Evolutionary conservation across 164 flowering plant species (phyloP), one percentile per base, ranked within the genome.

Genomic region (Vitis rotundifolia): DNA sequence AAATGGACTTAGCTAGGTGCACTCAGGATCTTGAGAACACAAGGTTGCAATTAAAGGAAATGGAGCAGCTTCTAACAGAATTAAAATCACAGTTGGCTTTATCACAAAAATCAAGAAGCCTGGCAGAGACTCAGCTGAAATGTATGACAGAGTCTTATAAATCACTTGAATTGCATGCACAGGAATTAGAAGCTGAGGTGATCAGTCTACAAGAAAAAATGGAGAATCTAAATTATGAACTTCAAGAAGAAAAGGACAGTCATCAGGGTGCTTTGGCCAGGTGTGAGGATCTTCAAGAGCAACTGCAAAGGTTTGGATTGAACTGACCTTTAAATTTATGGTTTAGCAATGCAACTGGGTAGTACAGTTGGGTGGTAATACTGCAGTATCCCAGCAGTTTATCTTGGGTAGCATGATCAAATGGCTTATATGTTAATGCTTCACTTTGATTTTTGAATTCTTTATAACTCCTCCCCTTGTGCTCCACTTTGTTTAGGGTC

Each of bases 121-220:
- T 96, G 82, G 86, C 92, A 14, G 98, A 93, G 75, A 93, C 97
- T 28, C 99, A 96, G 84, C 90, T 96, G 52, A 96, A 91, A 80
- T 96, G 99, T 62, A 96, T 96, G 99, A 88, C 94, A 63, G 99
- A 93, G 76, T 91, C 99, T 49, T 96, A 93, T 71, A 90, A 86
- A 70, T 82, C 91, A 51, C 97, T 96, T 61, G 99, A 96, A 84
- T 77, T 63, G 11, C 89, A 88, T 61, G 84, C 91, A 51, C 78
- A 75, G 64, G 95, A 88, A 67, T 77, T 92, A 19, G 91, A 86
- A 73, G 71, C 81, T 67, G 92, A 92, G 78, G 73, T 92, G 61
- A 86, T 82, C 69, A 77, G 72, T 73, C 77, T 96, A 16, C 81
- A 58, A 68, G 84, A 49, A 44, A 86, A 83, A 70, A 71, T 82